Percentiles rank a stretch among this genome's conserved stretches.
Evolutionary conservation across 2,329 filamentous ascomycete species (phyloP).

Genomic region (Chaetomiaceae sp.): DNA sequence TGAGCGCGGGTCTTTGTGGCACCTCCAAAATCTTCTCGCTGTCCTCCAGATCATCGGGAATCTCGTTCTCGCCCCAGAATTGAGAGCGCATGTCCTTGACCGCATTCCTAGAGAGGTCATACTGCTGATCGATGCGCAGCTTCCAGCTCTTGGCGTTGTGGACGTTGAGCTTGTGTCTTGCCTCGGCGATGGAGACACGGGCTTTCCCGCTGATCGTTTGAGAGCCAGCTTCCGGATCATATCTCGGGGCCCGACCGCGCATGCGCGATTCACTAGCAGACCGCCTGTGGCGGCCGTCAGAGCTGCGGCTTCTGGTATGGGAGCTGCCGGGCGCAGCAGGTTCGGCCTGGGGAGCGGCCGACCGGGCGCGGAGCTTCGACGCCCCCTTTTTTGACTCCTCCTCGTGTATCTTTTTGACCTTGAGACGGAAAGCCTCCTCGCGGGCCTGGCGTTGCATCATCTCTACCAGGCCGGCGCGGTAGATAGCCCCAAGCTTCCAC

Average conservation of each 20-base stretch:
- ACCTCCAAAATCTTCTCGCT: conserved; percentile 81
- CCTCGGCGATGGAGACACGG: conserved; percentile 70
- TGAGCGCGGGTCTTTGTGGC: conserved; percentile 76
- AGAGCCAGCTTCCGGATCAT: conserved; percentile 74
- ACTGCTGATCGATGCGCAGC: conserved; percentile 74
- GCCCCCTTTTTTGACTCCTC: conserved; percentile 55
- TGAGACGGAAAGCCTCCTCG: conserved; percentile 83
- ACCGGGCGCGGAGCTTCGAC: conserved; percentile 51
- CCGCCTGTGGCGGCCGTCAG: conserved; percentile 39
- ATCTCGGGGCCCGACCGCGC: conserved; percentile 51
- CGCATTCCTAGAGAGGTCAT: conserved; percentile 62
- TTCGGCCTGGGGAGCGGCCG: conserved; percentile 41
- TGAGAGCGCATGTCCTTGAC: conserved; percentile 73
- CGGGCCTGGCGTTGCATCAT: conserved; percentile 85
- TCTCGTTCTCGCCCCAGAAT: conserved; percentile 77
- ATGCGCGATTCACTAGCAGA: conserved; percentile 32
- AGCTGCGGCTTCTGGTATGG: conserved; percentile 52
- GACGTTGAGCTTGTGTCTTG: conserved; percentile 66
- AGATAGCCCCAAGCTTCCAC: conserved; percentile 94
- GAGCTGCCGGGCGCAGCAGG: conserved; percentile 30
- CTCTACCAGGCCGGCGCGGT: conserved; percentile 80
- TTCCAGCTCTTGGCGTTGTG: conserved; percentile 93
- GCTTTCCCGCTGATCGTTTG: conserved; percentile 64
- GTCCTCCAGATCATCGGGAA: conserved; percentile 77
- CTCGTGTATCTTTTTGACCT: conserved; percentile 77